Conservation (phyloP, 1,139 yeast genomes). For the Yamadazyma oceani region DNA sequence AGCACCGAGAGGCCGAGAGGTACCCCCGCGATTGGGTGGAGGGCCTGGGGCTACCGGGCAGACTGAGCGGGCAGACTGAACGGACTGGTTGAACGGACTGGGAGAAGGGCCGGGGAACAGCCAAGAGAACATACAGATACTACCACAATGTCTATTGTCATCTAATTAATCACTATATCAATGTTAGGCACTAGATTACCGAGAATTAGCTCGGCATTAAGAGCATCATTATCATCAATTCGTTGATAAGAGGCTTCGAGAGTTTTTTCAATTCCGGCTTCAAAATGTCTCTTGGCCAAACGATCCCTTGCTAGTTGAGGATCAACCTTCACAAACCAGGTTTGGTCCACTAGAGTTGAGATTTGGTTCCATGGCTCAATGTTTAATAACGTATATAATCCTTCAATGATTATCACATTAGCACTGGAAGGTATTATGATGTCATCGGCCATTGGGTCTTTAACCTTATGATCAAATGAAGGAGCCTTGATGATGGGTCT, state of each 20-base stretch:
- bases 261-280: conserved; percentile 60
- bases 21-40: no score
- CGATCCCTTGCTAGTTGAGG: conserved; percentile 49
- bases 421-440: conserved; percentile 42
- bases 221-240: conserved; percentile 65
- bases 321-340: conserved; percentile 49
- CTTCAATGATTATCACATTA: conserved; percentile 62
- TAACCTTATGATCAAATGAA: conserved; percentile 70
- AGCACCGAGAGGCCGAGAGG: no score
- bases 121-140: no score
- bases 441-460: conserved; percentile 65
- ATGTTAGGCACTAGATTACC: conserved; percentile 3
- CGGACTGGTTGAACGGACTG: no score
- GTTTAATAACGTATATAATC: conserved; percentile 56
- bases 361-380: conserved; percentile 54
- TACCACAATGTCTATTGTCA: not conserved
- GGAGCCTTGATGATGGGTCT: conserved; percentile 48
- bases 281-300: conserved; percentile 71
- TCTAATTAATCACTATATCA: conserved; percentile 7
- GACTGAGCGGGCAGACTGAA: no score
- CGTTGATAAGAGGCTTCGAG: conserved; percentile 59
- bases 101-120: no score
- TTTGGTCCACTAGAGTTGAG: conserved; percentile 32
- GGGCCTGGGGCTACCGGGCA: no score
- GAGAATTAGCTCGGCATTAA: conserved; percentile 60